Percentiles rank a stretch among this genome's conserved stretches.
Evolutionary conservation across 2,329 filamentous ascomycete species (phyloP).

Genomic region (Teratosphaeria gauchensis): DNA sequence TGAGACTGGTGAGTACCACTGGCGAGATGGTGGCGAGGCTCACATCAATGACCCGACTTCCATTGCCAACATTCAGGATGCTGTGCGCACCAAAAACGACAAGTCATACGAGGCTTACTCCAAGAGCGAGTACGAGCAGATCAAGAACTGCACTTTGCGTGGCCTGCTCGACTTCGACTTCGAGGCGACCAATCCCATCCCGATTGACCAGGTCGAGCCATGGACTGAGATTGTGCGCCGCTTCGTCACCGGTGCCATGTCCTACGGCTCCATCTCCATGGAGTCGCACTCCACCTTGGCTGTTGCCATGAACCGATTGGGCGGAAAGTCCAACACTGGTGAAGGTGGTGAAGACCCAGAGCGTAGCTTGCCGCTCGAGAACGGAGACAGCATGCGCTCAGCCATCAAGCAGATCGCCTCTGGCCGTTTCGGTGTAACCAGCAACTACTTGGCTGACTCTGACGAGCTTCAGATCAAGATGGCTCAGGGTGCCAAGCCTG

Average conservation of each 20-base stretch:
- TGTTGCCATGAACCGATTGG: constrained; percentile 92
- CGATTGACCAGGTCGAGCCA: constrained; percentile 92
- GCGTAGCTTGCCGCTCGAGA: constrained; percentile 74
- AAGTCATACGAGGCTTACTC: constrained; percentile 98
- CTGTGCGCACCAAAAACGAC: constrained; percentile 93
- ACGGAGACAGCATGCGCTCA: constrained; percentile 93
- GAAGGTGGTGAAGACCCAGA: constrained; percentile 95
- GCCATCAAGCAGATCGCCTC: constrained; percentile 97
- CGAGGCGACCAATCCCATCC: constrained; percentile 71
- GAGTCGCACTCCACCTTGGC: constrained; percentile 93
- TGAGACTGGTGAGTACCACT: constrained; percentile 95
- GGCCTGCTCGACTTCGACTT: constrained; percentile 95
- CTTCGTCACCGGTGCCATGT: constrained; percentile 97
- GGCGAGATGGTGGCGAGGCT: constrained; percentile 90
- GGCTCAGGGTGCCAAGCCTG: constrained; percentile 96
- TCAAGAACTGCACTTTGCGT: constrained; percentile 90
- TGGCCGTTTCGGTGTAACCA: constrained; percentile 91
- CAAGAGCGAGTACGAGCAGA: constrained; percentile 83
- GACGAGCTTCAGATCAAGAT: constrained; percentile 99
- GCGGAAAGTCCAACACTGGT: constrained; percentile 94
- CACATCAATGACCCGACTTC: constrained; percentile 92
- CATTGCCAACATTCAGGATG: constrained; percentile 95
- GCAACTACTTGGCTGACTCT: constrained; percentile 85
- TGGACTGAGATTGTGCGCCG: constrained; percentile 97
- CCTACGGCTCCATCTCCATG: constrained; percentile 97